Evolutionary conservation across 768 basidiomycete genomes (phyloP).

Genomic region (Artomyces pyxidatus): DNA sequence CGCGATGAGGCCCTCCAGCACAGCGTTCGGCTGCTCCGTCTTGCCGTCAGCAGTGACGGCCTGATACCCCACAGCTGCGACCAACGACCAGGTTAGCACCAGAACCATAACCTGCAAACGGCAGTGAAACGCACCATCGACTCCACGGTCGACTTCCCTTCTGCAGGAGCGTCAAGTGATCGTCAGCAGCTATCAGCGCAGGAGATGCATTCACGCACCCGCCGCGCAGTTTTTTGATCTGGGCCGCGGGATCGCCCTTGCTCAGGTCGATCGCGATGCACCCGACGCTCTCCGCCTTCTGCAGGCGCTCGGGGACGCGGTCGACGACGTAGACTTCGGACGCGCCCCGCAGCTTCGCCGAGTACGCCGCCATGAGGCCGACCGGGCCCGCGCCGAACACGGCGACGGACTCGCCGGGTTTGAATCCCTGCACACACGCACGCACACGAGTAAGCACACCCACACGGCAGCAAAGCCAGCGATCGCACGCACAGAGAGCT

Average conservation of each 20-base stretch:
- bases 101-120: background rate
- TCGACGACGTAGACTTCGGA: constrained; percentile 48
- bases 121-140: constrained; percentile 26
- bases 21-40: constrained; percentile 47
- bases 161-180: constrained; percentile 16
- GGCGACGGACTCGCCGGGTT: constrained; percentile 42
- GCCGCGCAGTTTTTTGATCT: constrained; percentile 35
- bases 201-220: constrained; percentile 26
- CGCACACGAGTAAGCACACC: background rate
- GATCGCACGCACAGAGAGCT: constrained; percentile 30
- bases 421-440: constrained; percentile 31
- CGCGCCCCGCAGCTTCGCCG: constrained; percentile 43
- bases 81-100: background rate
- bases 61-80: constrained; percentile 40
- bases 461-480: background rate
- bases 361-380: constrained; percentile 53
- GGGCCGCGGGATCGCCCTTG: constrained; percentile 38
- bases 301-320: constrained; percentile 44
- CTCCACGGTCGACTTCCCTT: constrained; percentile 42
- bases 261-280: constrained; percentile 43
- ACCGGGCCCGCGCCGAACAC: constrained; percentile 49
- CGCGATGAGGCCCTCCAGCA: constrained; percentile 42
- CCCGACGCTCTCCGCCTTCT: constrained; percentile 45
- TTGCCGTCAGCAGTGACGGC: constrained; percentile 45
- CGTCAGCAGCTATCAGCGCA: background rate